These are phyloP conservation scores for Penicillium verhagenii DNA, from an alignment of 495 filamentous ascomycete species.

Conservation along the genomic window DNA sequence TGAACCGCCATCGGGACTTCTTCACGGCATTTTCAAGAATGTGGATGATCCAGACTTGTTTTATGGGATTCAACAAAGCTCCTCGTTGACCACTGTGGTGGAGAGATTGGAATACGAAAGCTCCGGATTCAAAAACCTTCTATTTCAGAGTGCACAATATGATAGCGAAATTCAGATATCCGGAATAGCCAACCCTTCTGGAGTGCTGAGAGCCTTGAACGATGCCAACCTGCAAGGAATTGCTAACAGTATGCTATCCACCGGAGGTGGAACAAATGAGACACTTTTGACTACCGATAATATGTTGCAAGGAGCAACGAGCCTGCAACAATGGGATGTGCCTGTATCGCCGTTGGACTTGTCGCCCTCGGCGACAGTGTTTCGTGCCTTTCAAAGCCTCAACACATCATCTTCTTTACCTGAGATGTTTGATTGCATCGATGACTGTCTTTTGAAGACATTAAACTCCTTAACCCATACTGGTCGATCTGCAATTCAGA, in stretches of 20 bases:
- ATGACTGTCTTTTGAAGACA: constrained; percentile 62
- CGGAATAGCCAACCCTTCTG: constrained; percentile 44
- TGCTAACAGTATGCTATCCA: constrained; percentile 44
- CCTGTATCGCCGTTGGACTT: constrained; percentile 62
- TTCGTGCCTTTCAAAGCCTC: constrained; percentile 75
- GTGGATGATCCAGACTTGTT: constrained; percentile 95
- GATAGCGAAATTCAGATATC: constrained; percentile 73
- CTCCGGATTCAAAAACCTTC: constrained; percentile 81
- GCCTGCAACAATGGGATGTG: constrained; percentile 91
- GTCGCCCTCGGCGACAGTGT: constrained; percentile 67
- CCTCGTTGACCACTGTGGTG: constrained; percentile 72
- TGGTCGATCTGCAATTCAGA: constrained; percentile 55
- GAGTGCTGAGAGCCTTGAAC: constrained; percentile 44
- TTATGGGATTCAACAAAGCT: constrained; percentile 83
- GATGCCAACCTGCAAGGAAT: constrained; percentile 48
- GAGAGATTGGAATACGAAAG: constrained; percentile 87
- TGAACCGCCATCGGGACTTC: constrained; percentile 59
- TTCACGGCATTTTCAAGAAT: constrained; percentile 80
- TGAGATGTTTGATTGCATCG: constrained; percentile 51
- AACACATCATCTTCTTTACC: constrained; percentile 60
- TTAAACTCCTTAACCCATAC: constrained; percentile 56
- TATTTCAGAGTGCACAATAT: constrained; percentile 88
- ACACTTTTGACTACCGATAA: constrained; percentile 54
- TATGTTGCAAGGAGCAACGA: constrained; percentile 77
- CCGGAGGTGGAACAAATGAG: constrained; percentile 26